These are phyloP conservation scores for Vachellia collinsii DNA, from an alignment of 306 rosid genomes.

Conservation along the genomic window DNA sequence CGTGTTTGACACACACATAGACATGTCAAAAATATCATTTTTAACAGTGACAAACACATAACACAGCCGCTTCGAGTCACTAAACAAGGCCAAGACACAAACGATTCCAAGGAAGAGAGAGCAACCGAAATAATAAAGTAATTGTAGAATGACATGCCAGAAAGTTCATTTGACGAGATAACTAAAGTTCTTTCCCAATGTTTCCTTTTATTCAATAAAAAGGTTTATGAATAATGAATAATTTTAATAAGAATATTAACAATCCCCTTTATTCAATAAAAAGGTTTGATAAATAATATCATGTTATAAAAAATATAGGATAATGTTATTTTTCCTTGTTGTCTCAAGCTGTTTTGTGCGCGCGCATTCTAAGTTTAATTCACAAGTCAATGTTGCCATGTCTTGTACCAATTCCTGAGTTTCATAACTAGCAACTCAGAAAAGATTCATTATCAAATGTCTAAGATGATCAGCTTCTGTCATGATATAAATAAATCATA, in stretches of 20 bases:
- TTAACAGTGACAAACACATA: not conserved
- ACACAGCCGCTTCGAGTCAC: not conserved
- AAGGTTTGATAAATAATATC: not conserved
- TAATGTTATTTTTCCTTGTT: not conserved
- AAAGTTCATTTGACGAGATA: not conserved
- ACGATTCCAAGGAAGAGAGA: not conserved
- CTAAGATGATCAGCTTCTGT: not conserved
- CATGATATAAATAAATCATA: not conserved
- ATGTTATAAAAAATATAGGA: not conserved
- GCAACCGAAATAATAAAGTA: not conserved
- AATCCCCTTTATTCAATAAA: not conserved
- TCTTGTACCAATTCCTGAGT: not conserved
- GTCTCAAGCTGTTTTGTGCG: not conserved
- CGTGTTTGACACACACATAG: not conserved
- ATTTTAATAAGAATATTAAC: not conserved
- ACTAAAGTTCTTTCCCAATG: not conserved
- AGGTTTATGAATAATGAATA: not conserved
- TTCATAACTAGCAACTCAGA: not conserved
- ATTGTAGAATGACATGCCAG: not conserved
- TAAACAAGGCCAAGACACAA: not conserved
- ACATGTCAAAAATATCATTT: not conserved
- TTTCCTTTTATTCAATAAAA: not conserved
- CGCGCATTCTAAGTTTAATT: not conserved
- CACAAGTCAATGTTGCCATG: too few relatives aligned
- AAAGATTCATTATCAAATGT: not conserved